Base-by-base conservation (phyloP, 1,284 basidiomycete species). In the Caloboletus inedulis region DNA sequence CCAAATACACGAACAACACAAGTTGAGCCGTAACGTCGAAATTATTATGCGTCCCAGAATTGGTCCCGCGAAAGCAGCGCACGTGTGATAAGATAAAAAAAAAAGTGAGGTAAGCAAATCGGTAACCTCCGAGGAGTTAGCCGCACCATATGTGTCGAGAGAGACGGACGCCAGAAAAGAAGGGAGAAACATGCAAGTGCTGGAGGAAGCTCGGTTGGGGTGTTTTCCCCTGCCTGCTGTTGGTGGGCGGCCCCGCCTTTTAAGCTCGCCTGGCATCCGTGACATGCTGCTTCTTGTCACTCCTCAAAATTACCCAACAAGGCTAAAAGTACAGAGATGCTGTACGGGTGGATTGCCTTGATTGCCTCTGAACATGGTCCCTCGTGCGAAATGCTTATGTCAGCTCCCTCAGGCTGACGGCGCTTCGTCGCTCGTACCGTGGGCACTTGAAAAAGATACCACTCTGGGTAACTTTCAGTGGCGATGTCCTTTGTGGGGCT, bases 1-100 rank as follows among this genome's bases (percentile, higher is more conserved):
- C 67, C 65, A 67, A 67, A 67, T 58, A 67, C 27, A 47, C 35
- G 52, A 39, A 63, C 68, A 67, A 68, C 60, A 65, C 46, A 40
- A 35, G 18, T 45, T 7, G 35, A 42, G 39, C 36, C 43, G 59
- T 57, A 37, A 56, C 33, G 47, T 47, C 16, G 50, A 48, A 45
- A n/a, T n/a, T 27, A 46, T 43, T 55, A 52, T 54, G 54, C 49
- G 55, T 52, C 35, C 53, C 45, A 30, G 39, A 46, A 47, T 50
- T 40, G 51, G 21, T 55, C 44, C 54, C 56, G 62, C 52, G 19
- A 43, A 46, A 19, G 18, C 8, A 35, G 41, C n/a, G 25, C 23
- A 46, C 46, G 47, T 18, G 35, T 18, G 59, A 60, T 57, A 66
- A 61, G 56, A 65, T 65, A n/a, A n/a, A 63, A 63, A 21, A 51